These are phyloP conservation scores for Bullera alba DNA, from an alignment of 768 basidiomycete species.

Conservation along the genomic window DNA sequence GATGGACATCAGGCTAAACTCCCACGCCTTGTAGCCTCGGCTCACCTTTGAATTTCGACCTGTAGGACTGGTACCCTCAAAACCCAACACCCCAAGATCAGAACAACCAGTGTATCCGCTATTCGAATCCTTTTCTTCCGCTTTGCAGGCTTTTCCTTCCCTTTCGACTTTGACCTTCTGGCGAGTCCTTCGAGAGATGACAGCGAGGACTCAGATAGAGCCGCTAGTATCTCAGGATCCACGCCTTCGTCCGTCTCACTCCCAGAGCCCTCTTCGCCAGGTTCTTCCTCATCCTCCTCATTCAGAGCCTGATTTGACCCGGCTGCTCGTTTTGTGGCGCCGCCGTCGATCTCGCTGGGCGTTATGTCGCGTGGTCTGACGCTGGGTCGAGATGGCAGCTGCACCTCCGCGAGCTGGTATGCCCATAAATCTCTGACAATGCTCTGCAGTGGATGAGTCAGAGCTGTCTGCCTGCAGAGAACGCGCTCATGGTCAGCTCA, in stretches of 20 bases:
- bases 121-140: conserved; percentile 43
- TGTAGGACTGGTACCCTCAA: conserved; percentile 69
- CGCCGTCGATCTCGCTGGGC: not conserved
- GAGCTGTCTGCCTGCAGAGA: not conserved
- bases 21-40: conserved; percentile 1
- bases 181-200: conserved; percentile 3
- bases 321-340: no score
- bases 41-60: conserved; percentile 67
- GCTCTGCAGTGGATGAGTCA: conserved; percentile 15
- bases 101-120: conserved; percentile 58
- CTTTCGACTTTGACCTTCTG: not conserved
- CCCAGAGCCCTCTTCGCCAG: conserved; percentile 6
- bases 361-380: not conserved
- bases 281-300: conserved; percentile 1
- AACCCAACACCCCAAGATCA: conserved; percentile 71
- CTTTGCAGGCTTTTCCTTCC: no score
- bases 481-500: conserved; percentile 5
- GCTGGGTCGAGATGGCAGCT: conserved; percentile 20
- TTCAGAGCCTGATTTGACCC: no score
- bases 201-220: conserved; percentile 1
- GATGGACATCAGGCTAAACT: not conserved
- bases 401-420: conserved; percentile 33
- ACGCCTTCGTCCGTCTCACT: not conserved
- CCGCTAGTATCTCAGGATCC: conserved; percentile 23
- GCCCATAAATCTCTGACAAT: conserved; percentile 44